Evolutionary conservation across 2,329 filamentous ascomycete genomes (phyloP).

Genomic region (Alternaria sp.): DNA sequence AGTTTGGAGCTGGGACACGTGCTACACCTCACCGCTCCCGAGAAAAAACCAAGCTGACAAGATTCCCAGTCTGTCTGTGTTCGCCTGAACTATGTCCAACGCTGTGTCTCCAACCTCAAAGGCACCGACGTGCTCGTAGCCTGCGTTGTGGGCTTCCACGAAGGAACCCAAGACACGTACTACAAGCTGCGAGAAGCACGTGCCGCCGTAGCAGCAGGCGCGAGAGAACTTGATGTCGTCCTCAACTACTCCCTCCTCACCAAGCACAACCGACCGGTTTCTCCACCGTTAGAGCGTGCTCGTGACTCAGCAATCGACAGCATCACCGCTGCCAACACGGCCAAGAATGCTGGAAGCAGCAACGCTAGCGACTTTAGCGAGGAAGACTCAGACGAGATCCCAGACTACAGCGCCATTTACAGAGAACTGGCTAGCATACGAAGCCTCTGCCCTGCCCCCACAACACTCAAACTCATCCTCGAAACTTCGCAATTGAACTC

Average conservation of each 20-base stretch:
- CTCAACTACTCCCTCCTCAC: constrained; percentile 60
- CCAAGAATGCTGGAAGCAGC: constrained; percentile 25
- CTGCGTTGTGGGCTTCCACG: constrained; percentile 66
- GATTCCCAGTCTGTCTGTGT: constrained; percentile 63
- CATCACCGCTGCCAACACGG: constrained; percentile 44
- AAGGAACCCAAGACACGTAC: constrained; percentile 61
- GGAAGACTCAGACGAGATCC: constrained; percentile 31
- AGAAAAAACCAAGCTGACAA: constrained; percentile 1
- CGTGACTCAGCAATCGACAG: constrained; percentile 42
- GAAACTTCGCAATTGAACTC: constrained; percentile 61
- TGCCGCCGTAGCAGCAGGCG: constrained; percentile 58
- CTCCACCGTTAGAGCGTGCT: constrained; percentile 6
- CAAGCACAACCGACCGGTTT: constrained; percentile 27
- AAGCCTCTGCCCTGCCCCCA: constrained; percentile 52
- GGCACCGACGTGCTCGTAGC: constrained; percentile 59
- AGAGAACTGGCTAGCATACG: constrained; percentile 61
- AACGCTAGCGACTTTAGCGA: constrained; percentile 8
- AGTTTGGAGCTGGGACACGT: neutral
- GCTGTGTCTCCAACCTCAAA: constrained; percentile 57
- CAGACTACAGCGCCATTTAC: constrained; percentile 59
- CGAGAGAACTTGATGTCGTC: constrained; percentile 65
- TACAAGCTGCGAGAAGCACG: constrained; percentile 61
- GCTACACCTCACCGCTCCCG: neutral
- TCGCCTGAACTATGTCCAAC: constrained; percentile 59
- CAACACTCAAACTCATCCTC: constrained; percentile 62